Evolutionary conservation across 768 basidiomycete species (phyloP).

Genomic region (Tubosaeta sp.): DNA sequence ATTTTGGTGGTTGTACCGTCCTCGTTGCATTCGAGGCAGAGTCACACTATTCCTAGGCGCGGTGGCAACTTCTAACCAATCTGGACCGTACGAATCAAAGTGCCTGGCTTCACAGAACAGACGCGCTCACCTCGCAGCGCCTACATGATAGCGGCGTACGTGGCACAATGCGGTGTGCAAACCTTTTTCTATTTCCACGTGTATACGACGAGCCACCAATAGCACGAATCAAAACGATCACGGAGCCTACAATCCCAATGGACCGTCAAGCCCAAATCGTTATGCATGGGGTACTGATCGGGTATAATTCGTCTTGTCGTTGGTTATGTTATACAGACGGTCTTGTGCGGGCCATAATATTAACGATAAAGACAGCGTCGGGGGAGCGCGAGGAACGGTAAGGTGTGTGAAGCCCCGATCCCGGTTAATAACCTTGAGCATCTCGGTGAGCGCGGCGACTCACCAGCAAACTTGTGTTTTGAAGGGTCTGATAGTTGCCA

Average conservation of each 20-base stretch:
- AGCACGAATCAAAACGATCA: background rate
- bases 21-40: no score
- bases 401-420: background rate
- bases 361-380: background rate
- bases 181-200: background rate
- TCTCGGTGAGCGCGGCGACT: no score
- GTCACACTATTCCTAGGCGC: no score
- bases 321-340: background rate
- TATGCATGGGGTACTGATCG: background rate
- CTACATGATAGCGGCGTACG: background rate
- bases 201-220: background rate
- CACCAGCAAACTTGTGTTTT: no score
- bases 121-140: background rate
- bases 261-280: background rate
- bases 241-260: no score
- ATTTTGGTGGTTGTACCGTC: no score
- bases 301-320: background rate
- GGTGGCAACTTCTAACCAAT: no score
- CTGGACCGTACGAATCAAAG: no score
- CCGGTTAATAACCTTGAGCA: no score
- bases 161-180: background rate
- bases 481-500: no score
- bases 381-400: background rate
- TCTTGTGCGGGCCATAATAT: background rate
- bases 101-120: no score